A percentile compares a stretch with the other conserved stretches of the same genome.
Conservation (phyloP, 208 protist species). For the Spongospora subterranea region DNA sequence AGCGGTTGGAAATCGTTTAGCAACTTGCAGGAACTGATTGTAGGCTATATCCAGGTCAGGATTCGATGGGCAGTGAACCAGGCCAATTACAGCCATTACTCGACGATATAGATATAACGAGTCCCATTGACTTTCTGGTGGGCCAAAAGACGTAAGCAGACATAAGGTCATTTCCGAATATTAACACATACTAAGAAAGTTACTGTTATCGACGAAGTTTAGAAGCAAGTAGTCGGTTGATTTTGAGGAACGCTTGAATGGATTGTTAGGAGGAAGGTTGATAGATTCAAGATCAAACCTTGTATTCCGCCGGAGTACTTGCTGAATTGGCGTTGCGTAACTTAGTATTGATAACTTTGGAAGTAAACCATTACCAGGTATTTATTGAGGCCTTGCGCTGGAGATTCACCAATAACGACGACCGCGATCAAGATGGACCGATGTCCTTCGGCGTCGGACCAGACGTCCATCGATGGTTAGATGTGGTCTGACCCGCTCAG, state of each 20-base stretch:
- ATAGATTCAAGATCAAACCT: not conserved
- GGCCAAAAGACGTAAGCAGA: not conserved
- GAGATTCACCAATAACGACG: not conserved
- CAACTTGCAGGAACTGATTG: not conserved
- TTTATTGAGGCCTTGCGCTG: not conserved
- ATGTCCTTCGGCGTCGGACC: not conserved
- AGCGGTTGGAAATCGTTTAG: not conserved
- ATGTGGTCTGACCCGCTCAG: too few species aligned
- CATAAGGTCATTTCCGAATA: not conserved
- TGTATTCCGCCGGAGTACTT: not conserved
- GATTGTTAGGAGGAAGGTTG: not conserved
- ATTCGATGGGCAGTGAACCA: conserved; percentile 40
- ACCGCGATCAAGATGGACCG: not conserved
- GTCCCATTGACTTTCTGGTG: not conserved
- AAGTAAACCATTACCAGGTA: not conserved
- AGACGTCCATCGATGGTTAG: not conserved
- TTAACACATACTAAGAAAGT: not conserved
- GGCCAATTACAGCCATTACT: not conserved
- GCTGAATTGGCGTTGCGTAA: too few species aligned
- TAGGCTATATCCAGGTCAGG: conserved; percentile 20
- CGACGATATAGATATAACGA: conserved; percentile 8
- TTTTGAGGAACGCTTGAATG: not conserved
- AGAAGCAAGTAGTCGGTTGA: not conserved
- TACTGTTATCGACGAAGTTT: not conserved
- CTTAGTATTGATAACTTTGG: too few species aligned